phyloP scores from a whole-genome alignment of 1,284 basidiomycete species.

The Ganoderma lingzhi region DNA sequence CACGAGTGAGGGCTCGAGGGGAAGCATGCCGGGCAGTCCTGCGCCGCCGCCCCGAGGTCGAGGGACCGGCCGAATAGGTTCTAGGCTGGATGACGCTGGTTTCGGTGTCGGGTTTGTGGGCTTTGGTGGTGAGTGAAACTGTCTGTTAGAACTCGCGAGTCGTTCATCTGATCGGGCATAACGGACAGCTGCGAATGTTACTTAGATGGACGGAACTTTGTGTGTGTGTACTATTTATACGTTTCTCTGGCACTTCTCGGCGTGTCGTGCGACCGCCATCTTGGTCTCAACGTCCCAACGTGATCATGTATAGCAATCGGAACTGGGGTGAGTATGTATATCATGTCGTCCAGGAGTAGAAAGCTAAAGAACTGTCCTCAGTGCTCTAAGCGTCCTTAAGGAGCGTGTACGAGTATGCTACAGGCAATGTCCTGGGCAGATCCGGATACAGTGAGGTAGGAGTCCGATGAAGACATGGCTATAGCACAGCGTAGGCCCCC shows the following conservation, averaged over 20 bases:
- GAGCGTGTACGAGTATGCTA: slow-evolving; percentile 9
- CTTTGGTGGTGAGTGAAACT: background rate
- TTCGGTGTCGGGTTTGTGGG: no score
- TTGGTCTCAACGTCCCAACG: background rate
- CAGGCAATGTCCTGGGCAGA: background rate
- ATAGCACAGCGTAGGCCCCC: slow-evolving; percentile 5
- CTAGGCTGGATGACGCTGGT: slow-evolving; percentile 38
- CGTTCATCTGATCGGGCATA: background rate
- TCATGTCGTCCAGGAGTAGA: background rate
- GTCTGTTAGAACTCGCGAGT: background rate
- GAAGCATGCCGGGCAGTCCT: slow-evolving; percentile 44
- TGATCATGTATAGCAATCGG: background rate
- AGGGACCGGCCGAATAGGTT: slow-evolving; percentile 53
- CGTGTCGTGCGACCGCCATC: background rate
- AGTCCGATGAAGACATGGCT: background rate
- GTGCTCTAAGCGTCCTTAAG: background rate
- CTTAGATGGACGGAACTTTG: background rate
- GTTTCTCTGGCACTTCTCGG: background rate
- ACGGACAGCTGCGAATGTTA: background rate
- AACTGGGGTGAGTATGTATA: background rate
- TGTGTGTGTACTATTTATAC: slow-evolving; percentile 3
- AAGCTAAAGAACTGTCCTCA: background rate
- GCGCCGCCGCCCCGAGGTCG: slow-evolving; percentile 65
- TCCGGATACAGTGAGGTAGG: background rate
- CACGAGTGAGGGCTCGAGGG: slow-evolving; percentile 41